Conservation (phyloP, 2,329 filamentous ascomycete species). For the Aureobasidium subglaciale region DNA sequence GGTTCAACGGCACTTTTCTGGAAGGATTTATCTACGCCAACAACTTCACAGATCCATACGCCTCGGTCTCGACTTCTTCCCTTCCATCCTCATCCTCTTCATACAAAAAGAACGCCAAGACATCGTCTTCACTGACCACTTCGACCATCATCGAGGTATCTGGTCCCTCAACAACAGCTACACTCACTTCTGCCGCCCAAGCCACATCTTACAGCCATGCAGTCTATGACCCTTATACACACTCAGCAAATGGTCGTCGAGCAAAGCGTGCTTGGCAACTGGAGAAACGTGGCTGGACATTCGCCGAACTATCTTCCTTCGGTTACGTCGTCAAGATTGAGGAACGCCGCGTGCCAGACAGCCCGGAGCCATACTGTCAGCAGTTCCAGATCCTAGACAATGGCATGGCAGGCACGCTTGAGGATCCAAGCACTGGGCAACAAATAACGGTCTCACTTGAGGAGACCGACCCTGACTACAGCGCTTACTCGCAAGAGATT, state of each 20-base stretch:
- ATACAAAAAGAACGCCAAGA: background rate
- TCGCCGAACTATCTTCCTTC: slow-evolving; percentile 7
- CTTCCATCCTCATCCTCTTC: slow-evolving; percentile 16
- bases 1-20: slow-evolving; percentile 60
- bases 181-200: slow-evolving; percentile 16
- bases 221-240: background rate
- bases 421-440: slow-evolving; percentile 27
- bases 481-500: slow-evolving; percentile 20
- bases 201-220: background rate
- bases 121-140: slow-evolving; percentile 8
- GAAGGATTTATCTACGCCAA: slow-evolving; percentile 59
- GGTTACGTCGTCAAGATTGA: slow-evolving; percentile 59
- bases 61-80: slow-evolving; percentile 15
- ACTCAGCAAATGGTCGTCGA: background rate
- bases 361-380: slow-evolving; percentile 53
- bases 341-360: slow-evolving; percentile 50
- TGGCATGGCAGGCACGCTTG: slow-evolving; percentile 35
- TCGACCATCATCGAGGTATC: slow-evolving; percentile 16
- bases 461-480: slow-evolving; percentile 33
- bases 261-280: background rate
- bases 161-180: slow-evolving; percentile 18
- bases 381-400: slow-evolving; percentile 55
- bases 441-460: slow-evolving; percentile 33
- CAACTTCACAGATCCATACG: background rate
- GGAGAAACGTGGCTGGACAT: slow-evolving; percentile 2